Evolutionary conservation across 305 asterid genomes (phyloP), one percentile per base, ranked within the genome.

Genomic region (Solanum hybrid): DNA sequence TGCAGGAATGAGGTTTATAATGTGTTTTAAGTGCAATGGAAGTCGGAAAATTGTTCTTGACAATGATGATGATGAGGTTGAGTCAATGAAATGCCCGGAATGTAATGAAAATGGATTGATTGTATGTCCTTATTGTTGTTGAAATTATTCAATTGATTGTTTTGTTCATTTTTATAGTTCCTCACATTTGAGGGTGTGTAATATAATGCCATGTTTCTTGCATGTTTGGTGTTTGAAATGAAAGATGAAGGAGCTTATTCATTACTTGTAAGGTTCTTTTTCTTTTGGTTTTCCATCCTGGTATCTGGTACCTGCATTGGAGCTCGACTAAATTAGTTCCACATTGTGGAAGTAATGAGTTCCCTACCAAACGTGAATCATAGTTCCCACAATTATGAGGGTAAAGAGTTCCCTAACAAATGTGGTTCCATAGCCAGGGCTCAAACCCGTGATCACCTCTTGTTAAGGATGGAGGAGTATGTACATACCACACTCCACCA

Each of bases 61-160:
- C 71, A 90, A 90, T 18, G 95, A 92, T 37, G 94, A 34, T 20
- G 51, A 77, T 3, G 84, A 36, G 28, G 92, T 89, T 18, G 92
- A 91, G 89, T 71, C 89, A 4, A 82, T 93, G 81, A 93, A 82
- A 76, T 97, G 99, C 88, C 81, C 92, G 0, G 94, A 94, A 85
- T 98, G 99, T 93, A 98, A 98, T 91, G 99, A 98, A 95, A 98
- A 98, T 93, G 99, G 99, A 24, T 77, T 98, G 84, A 90, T 96
- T 14, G 90, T 95, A 57, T 98, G 99, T 90, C 98, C 99, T 35
- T 92, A 94, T 88, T 98, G 99, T 88, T 94, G 97, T 93, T 96
- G 95, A 94, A 80, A 77, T 14, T 29, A 90, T 28, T 28, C 87
- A 13, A 26, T 40, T 71, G 22, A 16, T 86, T 76, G 36, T n/a